Evolutionary conservation across 495 filamentous ascomycete genomes (phyloP).

Genomic region (Neurospora sp.): DNA sequence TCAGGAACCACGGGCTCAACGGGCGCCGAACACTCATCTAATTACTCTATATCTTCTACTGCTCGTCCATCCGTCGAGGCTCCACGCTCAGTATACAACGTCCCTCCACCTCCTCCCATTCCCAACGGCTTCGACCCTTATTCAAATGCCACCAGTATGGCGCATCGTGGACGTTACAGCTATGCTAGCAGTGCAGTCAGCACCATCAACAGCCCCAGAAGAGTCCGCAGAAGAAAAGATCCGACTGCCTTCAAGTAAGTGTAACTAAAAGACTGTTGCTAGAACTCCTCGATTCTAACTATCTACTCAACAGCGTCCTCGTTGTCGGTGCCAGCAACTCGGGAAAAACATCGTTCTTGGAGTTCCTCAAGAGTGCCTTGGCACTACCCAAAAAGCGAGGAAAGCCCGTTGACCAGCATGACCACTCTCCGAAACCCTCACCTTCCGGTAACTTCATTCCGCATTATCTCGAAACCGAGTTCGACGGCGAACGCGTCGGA

Average conservation of each 20-base stretch:
- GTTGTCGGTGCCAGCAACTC: slow-evolving; percentile 81
- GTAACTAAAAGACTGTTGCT: too few relatives aligned
- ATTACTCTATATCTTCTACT: slow-evolving; percentile 13
- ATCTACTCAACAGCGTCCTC: slow-evolving; percentile 54
- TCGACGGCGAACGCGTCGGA: slow-evolving; percentile 85
- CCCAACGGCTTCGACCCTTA: slow-evolving; percentile 59
- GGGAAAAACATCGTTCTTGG: slow-evolving; percentile 94
- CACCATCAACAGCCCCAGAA: slow-evolving; percentile 86
- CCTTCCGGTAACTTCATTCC: slow-evolving; percentile 60
- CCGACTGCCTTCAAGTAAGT: slow-evolving; percentile 97
- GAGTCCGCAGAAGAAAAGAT: slow-evolving; percentile 89
- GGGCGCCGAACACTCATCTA: slow-evolving; percentile 28
- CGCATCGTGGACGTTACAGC: slow-evolving; percentile 91
- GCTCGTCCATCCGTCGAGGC: slow-evolving; percentile 37
- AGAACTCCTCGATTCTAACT: not conserved
- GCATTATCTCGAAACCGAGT: slow-evolving; percentile 88
- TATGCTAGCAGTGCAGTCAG: slow-evolving; percentile 89
- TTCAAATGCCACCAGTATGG: slow-evolving; percentile 84
- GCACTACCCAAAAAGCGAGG: slow-evolving; percentile 70
- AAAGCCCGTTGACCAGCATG: slow-evolving; percentile 39
- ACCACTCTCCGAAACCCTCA: slow-evolving; percentile 38
- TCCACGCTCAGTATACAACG: slow-evolving; percentile 20
- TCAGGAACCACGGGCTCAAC: slow-evolving; percentile 28
- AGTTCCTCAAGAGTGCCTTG: slow-evolving; percentile 81
- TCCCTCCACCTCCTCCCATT: slow-evolving; percentile 43